Conservation (phyloP, 2,329 filamentous ascomycete genomes). For the Coniochaeta sp. region DNA sequence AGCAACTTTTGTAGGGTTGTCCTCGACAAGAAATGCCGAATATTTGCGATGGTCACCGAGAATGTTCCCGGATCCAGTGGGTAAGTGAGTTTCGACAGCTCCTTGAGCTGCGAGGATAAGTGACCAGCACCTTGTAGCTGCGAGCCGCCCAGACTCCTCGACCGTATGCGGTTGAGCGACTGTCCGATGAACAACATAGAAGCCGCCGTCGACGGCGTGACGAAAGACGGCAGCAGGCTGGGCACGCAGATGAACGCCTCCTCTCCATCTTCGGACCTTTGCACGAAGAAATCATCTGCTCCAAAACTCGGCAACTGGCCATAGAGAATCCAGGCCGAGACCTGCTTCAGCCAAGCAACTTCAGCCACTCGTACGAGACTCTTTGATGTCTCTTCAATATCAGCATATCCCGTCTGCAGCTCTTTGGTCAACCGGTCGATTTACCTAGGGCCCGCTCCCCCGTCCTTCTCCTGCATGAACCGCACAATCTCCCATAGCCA, state of each 20-base stretch:
- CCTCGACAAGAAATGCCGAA: constrained; percentile 74
- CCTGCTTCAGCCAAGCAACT: constrained; percentile 83
- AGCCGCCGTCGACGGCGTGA: constrained; percentile 63
- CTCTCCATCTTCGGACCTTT: constrained; percentile 33
- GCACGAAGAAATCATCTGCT: constrained; percentile 80
- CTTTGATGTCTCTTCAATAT: constrained; percentile 71
- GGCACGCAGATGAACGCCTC: constrained; percentile 53
- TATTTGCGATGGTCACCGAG: constrained; percentile 64
- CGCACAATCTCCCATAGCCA: constrained; percentile 74
- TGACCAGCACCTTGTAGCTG: constrained; percentile 48
- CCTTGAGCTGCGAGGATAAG: constrained; percentile 60
- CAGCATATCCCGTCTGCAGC: constrained; percentile 79
- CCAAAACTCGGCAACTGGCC: constrained; percentile 75
- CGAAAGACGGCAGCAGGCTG: constrained; percentile 69
- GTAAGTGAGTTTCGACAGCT: constrained; percentile 61
- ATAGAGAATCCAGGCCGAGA: constrained; percentile 86
- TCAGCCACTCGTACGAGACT: constrained; percentile 74
- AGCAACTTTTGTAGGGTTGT: constrained; percentile 78
- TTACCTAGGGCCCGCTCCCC: constrained; percentile 52
- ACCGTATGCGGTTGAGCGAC: constrained; percentile 76
- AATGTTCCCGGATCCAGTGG: constrained; percentile 70
- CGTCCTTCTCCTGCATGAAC: constrained; percentile 49
- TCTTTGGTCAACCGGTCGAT: constrained; percentile 72
- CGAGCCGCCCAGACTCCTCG: constrained; percentile 38
- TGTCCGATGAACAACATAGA: constrained; percentile 90